These are phyloP conservation scores for Coleophoma eucalyptorum DNA, from an alignment of 2,329 filamentous ascomycete species.

Conservation along the genomic window DNA sequence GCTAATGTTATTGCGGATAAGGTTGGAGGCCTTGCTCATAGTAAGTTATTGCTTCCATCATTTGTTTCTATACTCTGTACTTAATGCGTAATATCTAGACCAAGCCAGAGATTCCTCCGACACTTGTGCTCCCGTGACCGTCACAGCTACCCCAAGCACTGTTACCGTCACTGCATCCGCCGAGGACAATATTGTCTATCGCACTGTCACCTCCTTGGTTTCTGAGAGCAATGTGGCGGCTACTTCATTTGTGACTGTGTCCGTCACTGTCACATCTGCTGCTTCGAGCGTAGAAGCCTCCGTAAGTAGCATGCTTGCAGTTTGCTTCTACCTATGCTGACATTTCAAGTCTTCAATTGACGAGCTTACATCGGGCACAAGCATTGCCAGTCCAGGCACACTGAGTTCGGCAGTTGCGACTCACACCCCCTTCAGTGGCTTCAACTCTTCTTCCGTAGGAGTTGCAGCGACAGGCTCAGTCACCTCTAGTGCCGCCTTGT, in stretches of 20 bases:
- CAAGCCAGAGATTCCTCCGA: neutral
- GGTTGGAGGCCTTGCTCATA: neutral
- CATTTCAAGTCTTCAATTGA: no score
- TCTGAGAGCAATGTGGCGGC: neutral
- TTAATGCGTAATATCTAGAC: neutral
- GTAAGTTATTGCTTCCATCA: neutral
- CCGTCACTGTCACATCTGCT: no score
- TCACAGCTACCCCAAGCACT: neutral
- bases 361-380: no score
- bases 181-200: neutral
- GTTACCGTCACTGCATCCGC: constrained; percentile 1
- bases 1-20: neutral
- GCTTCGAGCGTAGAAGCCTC: no score
- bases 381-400: no score
- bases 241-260: neutral
- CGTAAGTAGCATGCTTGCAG: no score
- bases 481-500: neutral
- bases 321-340: no score
- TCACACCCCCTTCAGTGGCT: no score
- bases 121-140: neutral
- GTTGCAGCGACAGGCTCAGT: no score
- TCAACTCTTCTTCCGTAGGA: no score
- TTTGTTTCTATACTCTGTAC: neutral
- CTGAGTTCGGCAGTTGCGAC: no score
- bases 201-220: neutral